Evolutionary conservation across 1,139 yeast species (phyloP), one percentile per base, ranked within the genome.

Genomic region (Candida frijolesensis): DNA sequence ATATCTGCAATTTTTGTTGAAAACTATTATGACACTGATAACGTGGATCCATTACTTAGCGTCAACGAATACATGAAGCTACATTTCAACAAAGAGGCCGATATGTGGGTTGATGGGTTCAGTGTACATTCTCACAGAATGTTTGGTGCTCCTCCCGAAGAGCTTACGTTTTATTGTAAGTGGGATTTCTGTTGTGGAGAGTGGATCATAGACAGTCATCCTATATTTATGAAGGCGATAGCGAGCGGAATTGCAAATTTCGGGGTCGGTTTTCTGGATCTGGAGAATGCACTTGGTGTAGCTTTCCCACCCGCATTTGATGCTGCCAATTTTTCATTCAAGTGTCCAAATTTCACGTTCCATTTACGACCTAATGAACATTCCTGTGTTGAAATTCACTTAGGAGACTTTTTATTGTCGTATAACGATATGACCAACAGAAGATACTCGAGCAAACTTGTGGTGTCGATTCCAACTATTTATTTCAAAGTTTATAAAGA

Each of bases 131-230:
- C 96, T 1, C 96, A 92, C 64, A 78, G 98, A 61, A 83, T 91
- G 84, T 90, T 91, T 74, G 98, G 99, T 0, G 66, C 90, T 1
- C 97, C 97, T 0, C 97, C 97, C 0, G 74, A 78, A 2, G 96
- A 89, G 63, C 89, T 94, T 1, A 89, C 97, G 0, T 94, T 89
- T 62, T 84, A 82, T 57, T 91, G 97, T 62, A 86, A 89, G 55
- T 94, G 98, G 98, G 92, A 88, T 56, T 82, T 92, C 57, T 82
- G 81, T 30, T 66, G 87, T 2, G 96, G 91, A 9, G 73, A 72
- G 4, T 70, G 91, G 14, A 54, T 61, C 1, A 70, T 89, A 14
- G 78, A 83, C 53, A 80, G 90, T 1, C 71, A 78, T 2, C 72
- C 85, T 0, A 61, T 62, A 1, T 78, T 85, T 43, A 46, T 85